Conservation (phyloP, 768 basidiomycete species). For the Leccinum rimulosum region DNA sequence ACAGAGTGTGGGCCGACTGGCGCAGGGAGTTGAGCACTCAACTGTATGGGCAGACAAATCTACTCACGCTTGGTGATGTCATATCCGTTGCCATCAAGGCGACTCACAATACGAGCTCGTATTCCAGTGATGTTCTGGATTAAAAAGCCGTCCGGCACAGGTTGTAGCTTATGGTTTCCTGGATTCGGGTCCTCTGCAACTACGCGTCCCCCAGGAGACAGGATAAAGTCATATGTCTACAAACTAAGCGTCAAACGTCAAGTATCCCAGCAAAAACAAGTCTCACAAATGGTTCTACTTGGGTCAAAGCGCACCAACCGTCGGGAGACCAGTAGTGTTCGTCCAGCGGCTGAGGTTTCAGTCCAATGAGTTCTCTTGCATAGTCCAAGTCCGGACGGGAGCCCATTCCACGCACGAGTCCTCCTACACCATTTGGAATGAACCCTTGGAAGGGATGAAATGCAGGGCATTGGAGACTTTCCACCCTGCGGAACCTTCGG, state of each 20-base stretch:
- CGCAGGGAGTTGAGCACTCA: constrained; percentile 5
- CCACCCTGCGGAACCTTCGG: constrained; percentile 57
- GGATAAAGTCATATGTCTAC: constrained; percentile 75
- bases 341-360: constrained; percentile 47
- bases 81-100: constrained; percentile 82
- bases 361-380: constrained; percentile 65
- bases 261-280: constrained; percentile 8
- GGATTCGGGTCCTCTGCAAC: constrained; percentile 72
- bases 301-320: constrained; percentile 77
- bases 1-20: constrained; percentile 82
- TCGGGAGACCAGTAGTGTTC: constrained; percentile 58
- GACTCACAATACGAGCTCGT: constrained; percentile 70
- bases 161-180: constrained; percentile 58
- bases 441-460: constrained; percentile 48
- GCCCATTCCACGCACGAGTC: constrained; percentile 67
- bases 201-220: constrained; percentile 54
- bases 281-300: constrained; percentile 65
- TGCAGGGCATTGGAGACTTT: constrained; percentile 71
- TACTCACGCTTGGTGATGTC: constrained; percentile 78
- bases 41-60: not conserved
- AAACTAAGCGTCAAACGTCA: constrained; percentile 1
- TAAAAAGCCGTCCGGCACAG: constrained; percentile 66
- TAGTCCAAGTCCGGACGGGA: constrained; percentile 79
- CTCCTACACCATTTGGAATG: constrained; percentile 35
- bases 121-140: constrained; percentile 78